Evolutionary conservation across 192 early-diverging fungal species (phyloP).

Genomic region (Cetraspora pellucida): DNA sequence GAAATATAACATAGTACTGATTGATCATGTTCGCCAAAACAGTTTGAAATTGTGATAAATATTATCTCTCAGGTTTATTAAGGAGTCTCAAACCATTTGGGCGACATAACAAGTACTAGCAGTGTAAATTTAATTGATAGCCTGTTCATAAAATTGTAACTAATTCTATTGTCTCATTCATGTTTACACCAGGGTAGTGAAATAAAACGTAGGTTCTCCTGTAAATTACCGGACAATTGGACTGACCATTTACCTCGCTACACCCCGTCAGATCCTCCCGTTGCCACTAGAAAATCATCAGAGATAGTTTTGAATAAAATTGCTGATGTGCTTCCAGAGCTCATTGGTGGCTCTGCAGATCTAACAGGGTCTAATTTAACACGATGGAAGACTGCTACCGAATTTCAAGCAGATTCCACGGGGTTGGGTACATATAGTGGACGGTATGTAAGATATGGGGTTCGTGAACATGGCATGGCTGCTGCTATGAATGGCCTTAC

Average conservation of each 20-base stretch:
- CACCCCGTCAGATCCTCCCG: slow-evolving; percentile 77
- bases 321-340: slow-evolving; percentile 77
- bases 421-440: slow-evolving; percentile 81
- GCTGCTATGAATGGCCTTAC: slow-evolving; percentile 89
- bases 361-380: slow-evolving; percentile 96
- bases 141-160: no score
- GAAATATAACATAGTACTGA: no score
- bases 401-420: slow-evolving; percentile 82
- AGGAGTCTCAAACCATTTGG: neutral
- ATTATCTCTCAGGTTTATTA: neutral
- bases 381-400: slow-evolving; percentile 91
- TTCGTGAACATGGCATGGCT: slow-evolving; percentile 98
- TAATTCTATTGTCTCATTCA: no score
- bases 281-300: slow-evolving; percentile 88
- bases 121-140: neutral
- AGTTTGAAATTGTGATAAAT: no score
- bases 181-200: slow-evolving; percentile 55
- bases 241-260: slow-evolving; percentile 72
- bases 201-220: slow-evolving; percentile 72
- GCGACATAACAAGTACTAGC: neutral
- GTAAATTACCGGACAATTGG: slow-evolving; percentile 76
- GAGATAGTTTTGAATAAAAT: slow-evolving; percentile 84
- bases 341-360: slow-evolving; percentile 95
- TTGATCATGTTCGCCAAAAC: no score
- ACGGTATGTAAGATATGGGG: slow-evolving; percentile 92